A percentile compares a stretch with the other conserved stretches of the same genome.
These are phyloP conservation scores for Euclidium syriacum DNA, from an alignment of 345 rosid species.

Conservation along the genomic window DNA sequence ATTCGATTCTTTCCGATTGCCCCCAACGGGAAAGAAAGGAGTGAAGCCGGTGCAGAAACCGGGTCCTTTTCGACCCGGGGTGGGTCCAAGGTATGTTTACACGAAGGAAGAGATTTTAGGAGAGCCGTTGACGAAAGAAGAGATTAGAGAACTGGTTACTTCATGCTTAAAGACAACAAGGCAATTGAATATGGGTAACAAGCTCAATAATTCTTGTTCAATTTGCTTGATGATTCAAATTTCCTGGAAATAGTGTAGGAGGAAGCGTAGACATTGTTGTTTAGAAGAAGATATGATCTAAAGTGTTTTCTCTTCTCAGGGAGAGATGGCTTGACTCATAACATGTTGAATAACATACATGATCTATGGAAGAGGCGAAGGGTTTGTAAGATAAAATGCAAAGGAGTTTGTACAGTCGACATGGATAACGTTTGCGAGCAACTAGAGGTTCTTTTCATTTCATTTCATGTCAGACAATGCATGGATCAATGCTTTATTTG, in stretches of 20 bases:
- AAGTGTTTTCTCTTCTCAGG: slow-evolving; percentile 39
- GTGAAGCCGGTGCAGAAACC: slow-evolving; percentile 87
- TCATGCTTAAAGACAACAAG: slow-evolving; percentile 51
- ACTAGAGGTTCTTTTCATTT: slow-evolving; percentile 52
- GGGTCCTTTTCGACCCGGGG: slow-evolving; percentile 72
- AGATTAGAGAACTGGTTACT: slow-evolving; percentile 55
- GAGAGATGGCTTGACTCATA: slow-evolving; percentile 96
- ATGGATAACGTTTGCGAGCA: slow-evolving; percentile 88
- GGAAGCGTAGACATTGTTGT: background rate
- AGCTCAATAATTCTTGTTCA: slow-evolving; percentile 10
- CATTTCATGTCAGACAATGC: background rate
- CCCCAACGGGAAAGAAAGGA: slow-evolving; percentile 79
- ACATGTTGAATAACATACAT: slow-evolving; percentile 91
- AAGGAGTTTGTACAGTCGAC: slow-evolving; percentile 92
- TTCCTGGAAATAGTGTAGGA: background rate
- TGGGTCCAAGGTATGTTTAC: slow-evolving; percentile 69
- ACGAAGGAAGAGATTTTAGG: slow-evolving; percentile 80
- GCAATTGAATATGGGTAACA: slow-evolving; percentile 83
- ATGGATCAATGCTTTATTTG: background rate
- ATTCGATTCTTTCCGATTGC: slow-evolving; percentile 77
- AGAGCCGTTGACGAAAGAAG: slow-evolving; percentile 70
- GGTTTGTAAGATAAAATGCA: slow-evolving; percentile 90
- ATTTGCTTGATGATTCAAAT: background rate
- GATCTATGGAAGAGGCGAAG: slow-evolving; percentile 82
- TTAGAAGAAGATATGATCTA: slow-evolving; percentile 1